Conservation (phyloP, 129 eudicot genomes). For the Flaveria brownii region DNA sequence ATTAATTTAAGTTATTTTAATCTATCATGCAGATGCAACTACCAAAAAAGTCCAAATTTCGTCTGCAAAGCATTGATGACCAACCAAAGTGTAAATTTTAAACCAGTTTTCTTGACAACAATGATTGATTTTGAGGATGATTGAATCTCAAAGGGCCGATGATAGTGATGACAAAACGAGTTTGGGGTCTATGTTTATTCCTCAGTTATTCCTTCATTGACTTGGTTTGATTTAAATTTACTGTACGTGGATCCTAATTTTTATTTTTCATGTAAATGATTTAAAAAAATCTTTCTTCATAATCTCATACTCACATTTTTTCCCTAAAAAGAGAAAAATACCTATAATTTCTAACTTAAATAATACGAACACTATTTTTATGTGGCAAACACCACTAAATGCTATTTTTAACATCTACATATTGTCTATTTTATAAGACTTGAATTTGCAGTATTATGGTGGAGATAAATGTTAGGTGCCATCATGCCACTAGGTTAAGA, state of each 20-base stretch:
- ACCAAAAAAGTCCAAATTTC: slow-evolving; percentile 50
- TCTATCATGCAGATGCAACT: slow-evolving; percentile 68
- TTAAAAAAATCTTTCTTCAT: not conserved
- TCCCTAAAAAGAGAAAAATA: not conserved
- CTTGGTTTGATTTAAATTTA: not conserved
- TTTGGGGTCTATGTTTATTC: not conserved
- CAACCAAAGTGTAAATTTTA: slow-evolving; percentile 18
- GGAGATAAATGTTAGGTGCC: too few species aligned
- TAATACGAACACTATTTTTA: too few species aligned
- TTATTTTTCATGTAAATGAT: not conserved
- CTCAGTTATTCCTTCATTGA: not conserved
- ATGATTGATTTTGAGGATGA: not conserved
- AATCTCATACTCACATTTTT: not conserved
- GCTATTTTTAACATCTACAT: too few species aligned
- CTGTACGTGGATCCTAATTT: not conserved
- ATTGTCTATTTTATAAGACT: too few species aligned
- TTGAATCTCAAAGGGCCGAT: not conserved
- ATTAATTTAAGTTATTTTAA: not conserved
- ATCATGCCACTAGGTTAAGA: too few species aligned
- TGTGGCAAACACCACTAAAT: too few species aligned
- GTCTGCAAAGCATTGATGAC: slow-evolving; percentile 29
- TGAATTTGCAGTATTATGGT: too few species aligned
- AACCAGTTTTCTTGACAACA: not conserved
- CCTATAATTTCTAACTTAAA: too few species aligned
- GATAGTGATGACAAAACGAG: not conserved